phyloP scores from a whole-genome alignment of 1,139 yeast species.

The Debaryomycetaceae sp. region DNA sequence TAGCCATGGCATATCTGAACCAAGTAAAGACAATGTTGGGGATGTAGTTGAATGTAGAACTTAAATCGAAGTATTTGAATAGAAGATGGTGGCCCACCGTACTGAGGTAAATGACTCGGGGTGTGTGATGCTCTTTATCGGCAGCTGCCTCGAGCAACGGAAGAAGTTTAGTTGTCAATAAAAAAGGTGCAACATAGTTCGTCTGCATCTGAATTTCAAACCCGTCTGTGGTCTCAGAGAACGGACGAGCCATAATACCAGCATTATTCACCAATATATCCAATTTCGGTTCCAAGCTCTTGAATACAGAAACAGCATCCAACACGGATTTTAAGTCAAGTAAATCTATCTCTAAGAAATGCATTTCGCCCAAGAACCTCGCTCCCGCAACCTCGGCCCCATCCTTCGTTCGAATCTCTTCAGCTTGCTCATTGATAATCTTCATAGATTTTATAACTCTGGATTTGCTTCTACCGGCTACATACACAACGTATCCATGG shows the following conservation, averaged over 20 bases:
- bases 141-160: constrained; percentile 48
- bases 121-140: constrained; percentile 22
- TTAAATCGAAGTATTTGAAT: constrained; percentile 47
- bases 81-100: constrained; percentile 69
- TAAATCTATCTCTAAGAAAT: constrained; percentile 61
- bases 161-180: constrained; percentile 61
- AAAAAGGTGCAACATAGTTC: constrained; percentile 72
- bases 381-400: constrained; percentile 8
- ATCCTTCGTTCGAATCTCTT: constrained; percentile 12
- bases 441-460: constrained; percentile 35
- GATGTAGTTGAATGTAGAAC: constrained; percentile 49
- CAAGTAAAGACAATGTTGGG: constrained; percentile 74
- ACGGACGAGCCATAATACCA: constrained; percentile 78
- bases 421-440: constrained; percentile 27
- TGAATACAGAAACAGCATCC: constrained; percentile 50
- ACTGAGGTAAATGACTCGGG: constrained; percentile 65
- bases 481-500: constrained; percentile 41
- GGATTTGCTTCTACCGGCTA: constrained; percentile 40
- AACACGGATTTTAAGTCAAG: constrained; percentile 56
- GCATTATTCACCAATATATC: constrained; percentile 76
- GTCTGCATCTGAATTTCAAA: constrained; percentile 82
- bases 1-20: constrained; percentile 77
- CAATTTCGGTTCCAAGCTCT: constrained; percentile 46
- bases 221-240: constrained; percentile 59
- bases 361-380: constrained; percentile 53